Conservation (phyloP, 1,284 basidiomycete species). For the Filobasidium uniguttulatum region DNA sequence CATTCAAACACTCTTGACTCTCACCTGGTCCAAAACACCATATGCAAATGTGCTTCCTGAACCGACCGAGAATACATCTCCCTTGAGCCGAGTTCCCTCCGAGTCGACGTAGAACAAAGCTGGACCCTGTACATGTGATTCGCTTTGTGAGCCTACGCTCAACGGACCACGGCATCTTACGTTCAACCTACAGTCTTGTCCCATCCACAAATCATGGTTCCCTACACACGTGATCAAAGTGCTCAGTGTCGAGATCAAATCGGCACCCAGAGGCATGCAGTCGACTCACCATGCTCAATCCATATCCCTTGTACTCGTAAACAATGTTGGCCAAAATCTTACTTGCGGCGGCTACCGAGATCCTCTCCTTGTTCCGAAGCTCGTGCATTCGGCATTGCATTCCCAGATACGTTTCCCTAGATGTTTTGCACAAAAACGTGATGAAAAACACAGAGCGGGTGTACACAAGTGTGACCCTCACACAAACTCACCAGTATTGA, state of each 20-base stretch:
- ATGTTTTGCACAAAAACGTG: neutral
- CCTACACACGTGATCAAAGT: constrained; percentile 41
- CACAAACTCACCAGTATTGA: constrained; percentile 37
- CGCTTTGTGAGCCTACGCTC: neutral
- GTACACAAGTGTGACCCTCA: no score
- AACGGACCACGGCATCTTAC: no score
- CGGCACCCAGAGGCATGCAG: neutral
- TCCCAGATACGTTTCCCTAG: constrained; percentile 92
- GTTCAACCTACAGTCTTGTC: constrained; percentile 75
- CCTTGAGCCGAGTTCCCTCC: constrained; percentile 88
- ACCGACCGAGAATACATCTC: constrained; percentile 94
- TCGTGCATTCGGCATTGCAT: constrained; percentile 96
- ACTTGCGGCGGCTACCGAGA: constrained; percentile 94
- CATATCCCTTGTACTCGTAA: constrained; percentile 98
- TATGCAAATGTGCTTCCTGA: constrained; percentile 98
- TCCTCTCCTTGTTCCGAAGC: constrained; percentile 90
- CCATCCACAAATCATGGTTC: constrained; percentile 99
- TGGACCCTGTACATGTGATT: constrained; percentile 56
- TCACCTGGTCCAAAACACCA: constrained; percentile 81
- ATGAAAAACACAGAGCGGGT: no score
- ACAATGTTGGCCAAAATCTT: constrained; percentile 97
- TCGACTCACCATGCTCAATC: constrained; percentile 75
- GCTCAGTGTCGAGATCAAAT: neutral
- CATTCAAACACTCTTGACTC: no score
- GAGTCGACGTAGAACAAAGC: constrained; percentile 97